Percentiles rank a stretch among this genome's conserved stretches.
Conservation (phyloP, 495 filamentous ascomycete genomes). For the Penicillium tannophilum region DNA sequence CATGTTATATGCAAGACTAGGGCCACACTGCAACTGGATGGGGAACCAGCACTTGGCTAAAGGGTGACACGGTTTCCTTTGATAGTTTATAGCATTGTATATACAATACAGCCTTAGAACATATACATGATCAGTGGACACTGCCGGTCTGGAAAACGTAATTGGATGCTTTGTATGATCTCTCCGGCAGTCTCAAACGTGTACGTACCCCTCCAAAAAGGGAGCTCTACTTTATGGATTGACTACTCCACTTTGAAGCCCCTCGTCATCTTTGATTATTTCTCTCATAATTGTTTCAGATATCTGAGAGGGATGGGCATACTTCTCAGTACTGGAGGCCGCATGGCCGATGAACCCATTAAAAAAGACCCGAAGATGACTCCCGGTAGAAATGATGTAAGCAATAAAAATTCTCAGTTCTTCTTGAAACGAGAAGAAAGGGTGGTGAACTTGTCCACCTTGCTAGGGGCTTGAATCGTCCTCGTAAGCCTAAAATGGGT, state of each 20-base stretch:
- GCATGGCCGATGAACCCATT: background rate
- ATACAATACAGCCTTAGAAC: background rate
- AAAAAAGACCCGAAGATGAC: background rate
- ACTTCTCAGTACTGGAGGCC: background rate
- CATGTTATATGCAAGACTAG: background rate
- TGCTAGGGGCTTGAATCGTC: conserved; percentile 58
- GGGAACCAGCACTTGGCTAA: background rate
- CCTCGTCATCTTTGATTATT: background rate
- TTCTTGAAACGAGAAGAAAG: conserved; percentile 74
- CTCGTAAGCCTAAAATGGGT: conserved; percentile 62
- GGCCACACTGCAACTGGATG: background rate
- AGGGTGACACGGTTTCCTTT: too few species aligned
- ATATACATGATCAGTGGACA: background rate
- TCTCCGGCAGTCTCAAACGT: background rate
- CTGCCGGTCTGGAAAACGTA: background rate
- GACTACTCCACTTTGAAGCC: background rate
- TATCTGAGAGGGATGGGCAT: too few species aligned
- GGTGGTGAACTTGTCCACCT: conserved; percentile 64
- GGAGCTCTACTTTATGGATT: background rate
- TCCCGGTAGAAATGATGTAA: background rate
- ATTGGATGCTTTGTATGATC: background rate
- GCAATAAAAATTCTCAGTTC: background rate
- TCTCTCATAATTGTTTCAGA: background rate
- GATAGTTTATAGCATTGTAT: background rate
- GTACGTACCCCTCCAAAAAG: background rate